These are phyloP conservation scores for Coprinellus aureogranulatus DNA, from an alignment of 768 basidiomycete genomes.

Conservation along the genomic window DNA sequence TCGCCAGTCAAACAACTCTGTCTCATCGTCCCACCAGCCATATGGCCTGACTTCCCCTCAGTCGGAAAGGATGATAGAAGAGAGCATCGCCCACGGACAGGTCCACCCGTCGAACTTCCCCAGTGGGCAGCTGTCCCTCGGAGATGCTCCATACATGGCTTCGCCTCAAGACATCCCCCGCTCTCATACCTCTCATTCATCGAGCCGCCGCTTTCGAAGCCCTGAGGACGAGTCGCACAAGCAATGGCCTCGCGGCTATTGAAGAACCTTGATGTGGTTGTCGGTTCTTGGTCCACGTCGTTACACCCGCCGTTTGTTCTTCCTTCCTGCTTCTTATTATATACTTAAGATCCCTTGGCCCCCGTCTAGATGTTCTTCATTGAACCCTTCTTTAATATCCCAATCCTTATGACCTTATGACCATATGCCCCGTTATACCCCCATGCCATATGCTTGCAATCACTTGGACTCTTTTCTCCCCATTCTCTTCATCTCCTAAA, in stretches of 20 bases:
- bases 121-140: not conserved
- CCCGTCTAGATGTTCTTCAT: constrained; percentile 28
- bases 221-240: constrained; percentile 48
- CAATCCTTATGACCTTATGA: constrained; percentile 28
- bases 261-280: constrained; percentile 32
- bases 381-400: constrained; percentile 39
- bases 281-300: constrained; percentile 27
- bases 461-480: not conserved
- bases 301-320: constrained; percentile 42
- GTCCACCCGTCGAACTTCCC: constrained; percentile 18
- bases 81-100: constrained; percentile 31
- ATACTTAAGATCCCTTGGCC: constrained; percentile 33
- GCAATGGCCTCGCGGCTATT: constrained; percentile 46
- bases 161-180: constrained; percentile 24
- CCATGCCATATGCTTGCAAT: constrained; percentile 9
- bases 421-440: not conserved
- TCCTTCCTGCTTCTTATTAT: constrained; percentile 38
- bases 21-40: constrained; percentile 46
- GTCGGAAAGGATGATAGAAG: constrained; percentile 37
- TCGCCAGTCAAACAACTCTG: constrained; percentile 54
- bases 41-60: constrained; percentile 41
- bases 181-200: constrained; percentile 28
- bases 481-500: constrained; percentile 17
- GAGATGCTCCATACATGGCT: constrained; percentile 11
- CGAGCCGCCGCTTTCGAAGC: constrained; percentile 44